Evolutionary conservation across 108 stramenopile species (phyloP), one percentile per base, ranked within the genome.

Genomic region (Pseudonitzschia multistriata): DNA sequence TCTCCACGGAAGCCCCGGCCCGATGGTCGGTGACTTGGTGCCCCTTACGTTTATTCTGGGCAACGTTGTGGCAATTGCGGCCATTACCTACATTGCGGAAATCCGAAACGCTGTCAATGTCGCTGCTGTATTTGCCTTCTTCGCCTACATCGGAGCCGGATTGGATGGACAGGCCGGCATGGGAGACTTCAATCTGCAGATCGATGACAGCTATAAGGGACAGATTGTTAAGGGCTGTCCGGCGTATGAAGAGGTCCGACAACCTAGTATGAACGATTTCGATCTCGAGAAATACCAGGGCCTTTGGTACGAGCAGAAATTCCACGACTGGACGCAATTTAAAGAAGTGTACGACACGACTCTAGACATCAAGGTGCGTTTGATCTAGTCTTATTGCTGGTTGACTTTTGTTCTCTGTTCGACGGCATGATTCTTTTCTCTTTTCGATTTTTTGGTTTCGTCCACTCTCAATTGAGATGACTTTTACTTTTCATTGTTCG

Each of bases 301-400:
- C 3, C 70, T 82, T 28, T 96, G 95, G 95, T 95, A 95, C 66
- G 94, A 95, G 60, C 88, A 90, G 8, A 89, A 90, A 67, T 96
- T 93, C 74, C 95, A 96, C 74, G 95, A 96, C 54, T 96, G 90
- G 90, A 96, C 95, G 25, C 95, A 96, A 62, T 96, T 96, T 85
- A 93, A 93, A 69, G 95, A 96, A 68, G 95, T 96, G 0, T 96
- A 96, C 39, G 95, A 96, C 57, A 96, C 95, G 22, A 88, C 95
- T 29, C 86, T 96, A 40, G 92, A 83, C 74, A 96, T 96, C 69
- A 88, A 88, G 73, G 70, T 92, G 39, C 67, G 84, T 59, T 55
- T 27, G 54, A 25, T 30, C 17, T 57, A n/a, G n/a, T 19, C 47
- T 48, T 48, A 17, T n/a, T 36, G 35, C 39, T 64, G 25, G 10